Percentiles rank a stretch among this genome's conserved stretches.
phyloP scores from a whole-genome alignment of 2,329 filamentous ascomycete species.

The Whalleya microplaca region DNA sequence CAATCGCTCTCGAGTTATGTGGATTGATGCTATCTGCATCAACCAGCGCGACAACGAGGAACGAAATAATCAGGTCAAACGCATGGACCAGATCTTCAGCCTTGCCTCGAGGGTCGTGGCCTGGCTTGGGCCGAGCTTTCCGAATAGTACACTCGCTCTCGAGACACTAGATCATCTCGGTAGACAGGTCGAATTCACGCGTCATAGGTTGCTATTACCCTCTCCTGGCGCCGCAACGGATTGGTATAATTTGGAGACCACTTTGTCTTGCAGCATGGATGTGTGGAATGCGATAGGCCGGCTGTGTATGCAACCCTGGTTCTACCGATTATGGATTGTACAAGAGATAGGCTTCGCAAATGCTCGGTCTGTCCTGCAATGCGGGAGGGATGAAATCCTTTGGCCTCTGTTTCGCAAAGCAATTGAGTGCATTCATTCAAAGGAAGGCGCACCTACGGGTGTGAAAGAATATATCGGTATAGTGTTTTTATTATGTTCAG shows the following conservation, averaged over 20 bases:
- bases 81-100: no score
- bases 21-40: no score
- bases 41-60: no score
- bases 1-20: no score
- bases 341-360: conserved; percentile 26
- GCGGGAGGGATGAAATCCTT: conserved; percentile 17
- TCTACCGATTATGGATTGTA: conserved; percentile 22
- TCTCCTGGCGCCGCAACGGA: conserved; percentile 6
- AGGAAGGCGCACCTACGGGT: neutral
- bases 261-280: conserved; percentile 2
- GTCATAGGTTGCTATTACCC: neutral
- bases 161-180: conserved; percentile 11
- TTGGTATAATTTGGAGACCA: neutral
- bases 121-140: conserved; percentile 20
- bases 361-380: conserved; percentile 14
- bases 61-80: no score
- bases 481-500: no score
- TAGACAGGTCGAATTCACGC: conserved; percentile 3
- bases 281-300: conserved; percentile 7
- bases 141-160: conserved; percentile 1
- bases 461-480: no score
- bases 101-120: conserved; percentile 11
- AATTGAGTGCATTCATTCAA: conserved; percentile 1
- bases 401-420: conserved; percentile 21
- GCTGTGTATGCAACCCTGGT: conserved; percentile 5